These are phyloP conservation scores for Globisporangium recalcitrans DNA, from an alignment of 352 stramenopile species.

Conservation along the genomic window DNA sequence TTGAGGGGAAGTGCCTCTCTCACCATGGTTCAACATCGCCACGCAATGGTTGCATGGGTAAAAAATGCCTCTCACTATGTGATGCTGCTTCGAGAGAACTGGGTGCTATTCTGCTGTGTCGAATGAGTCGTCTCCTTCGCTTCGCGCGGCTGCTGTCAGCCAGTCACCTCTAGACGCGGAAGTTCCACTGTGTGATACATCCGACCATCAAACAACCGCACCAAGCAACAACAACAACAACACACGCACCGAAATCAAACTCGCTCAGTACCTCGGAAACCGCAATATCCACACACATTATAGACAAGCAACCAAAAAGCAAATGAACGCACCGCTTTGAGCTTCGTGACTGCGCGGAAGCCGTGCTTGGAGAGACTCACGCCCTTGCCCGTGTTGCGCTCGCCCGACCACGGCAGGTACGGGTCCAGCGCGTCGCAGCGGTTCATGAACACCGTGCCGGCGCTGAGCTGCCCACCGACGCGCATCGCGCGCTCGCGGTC, in stretches of 20 bases:
- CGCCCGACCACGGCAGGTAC: slow-evolving; percentile 75
- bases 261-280: slow-evolving; percentile 12
- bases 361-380: slow-evolving; percentile 79
- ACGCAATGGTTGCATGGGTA: background rate
- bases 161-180: slow-evolving; percentile 40
- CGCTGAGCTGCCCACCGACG: slow-evolving; percentile 54
- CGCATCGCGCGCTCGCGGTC: slow-evolving; percentile 50
- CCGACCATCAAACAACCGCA: background rate
- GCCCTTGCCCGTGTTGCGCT: slow-evolving; percentile 77
- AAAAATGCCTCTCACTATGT: background rate
- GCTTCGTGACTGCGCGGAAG: slow-evolving; percentile 70
- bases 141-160: background rate
- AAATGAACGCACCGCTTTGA: slow-evolving; percentile 67
- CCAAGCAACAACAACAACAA: background rate
- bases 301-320: background rate
- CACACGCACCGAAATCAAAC: slow-evolving; percentile 3
- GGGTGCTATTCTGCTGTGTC: no score
- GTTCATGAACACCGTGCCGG: slow-evolving; percentile 84
- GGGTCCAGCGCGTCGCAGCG: slow-evolving; percentile 78
- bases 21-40: background rate
- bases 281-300: background rate
- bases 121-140: background rate
- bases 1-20: background rate
- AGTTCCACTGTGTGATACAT: slow-evolving; percentile 66
- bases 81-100: background rate